Evolutionary conservation across 129 eudicot species (phyloP).

Genomic region (Rutidosis leptorrhynchoides): DNA sequence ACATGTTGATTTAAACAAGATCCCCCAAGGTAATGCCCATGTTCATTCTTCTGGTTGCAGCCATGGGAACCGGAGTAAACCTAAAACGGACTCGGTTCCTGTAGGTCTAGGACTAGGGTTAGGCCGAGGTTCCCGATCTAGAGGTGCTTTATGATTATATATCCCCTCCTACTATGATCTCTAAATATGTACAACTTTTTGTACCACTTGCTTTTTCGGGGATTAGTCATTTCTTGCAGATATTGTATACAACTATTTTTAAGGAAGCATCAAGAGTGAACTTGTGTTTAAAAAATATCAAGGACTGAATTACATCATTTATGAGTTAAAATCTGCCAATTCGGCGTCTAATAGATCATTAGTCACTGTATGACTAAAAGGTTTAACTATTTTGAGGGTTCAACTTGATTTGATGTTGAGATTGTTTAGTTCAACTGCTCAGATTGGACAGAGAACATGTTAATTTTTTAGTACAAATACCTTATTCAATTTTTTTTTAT

Average conservation of each 20-base stretch:
- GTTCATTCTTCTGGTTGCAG: slow-evolving; percentile 77
- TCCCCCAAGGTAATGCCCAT: slow-evolving; percentile 28
- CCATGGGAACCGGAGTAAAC: slow-evolving; percentile 42
- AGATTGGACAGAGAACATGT: neutral
- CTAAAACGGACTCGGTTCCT: slow-evolving; percentile 55
- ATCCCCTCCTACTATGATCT: slow-evolving; percentile 12
- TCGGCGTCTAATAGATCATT: neutral
- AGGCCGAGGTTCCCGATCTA: slow-evolving; percentile 61
- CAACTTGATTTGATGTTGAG: neutral
- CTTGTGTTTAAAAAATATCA: slow-evolving; percentile 16
- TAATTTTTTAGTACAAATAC: too few relatives aligned
- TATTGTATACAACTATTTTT: slow-evolving; percentile 28
- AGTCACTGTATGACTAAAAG: neutral
- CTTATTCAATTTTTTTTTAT: neutral
- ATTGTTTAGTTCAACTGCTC: neutral
- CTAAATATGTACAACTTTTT: slow-evolving; percentile 11
- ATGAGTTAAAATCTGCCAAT: neutral
- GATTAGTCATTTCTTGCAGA: slow-evolving; percentile 22
- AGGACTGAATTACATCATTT: neutral
- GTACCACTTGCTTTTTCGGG: slow-evolving; percentile 29
- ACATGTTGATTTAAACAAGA: neutral
- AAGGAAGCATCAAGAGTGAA: slow-evolving; percentile 11
- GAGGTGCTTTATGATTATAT: slow-evolving; percentile 43
- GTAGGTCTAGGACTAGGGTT: slow-evolving; percentile 81
- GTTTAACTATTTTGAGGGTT: neutral